These are phyloP conservation scores for Dalechampia spathulata DNA, from an alignment of 441 rosid genomes.

Conservation along the genomic window DNA sequence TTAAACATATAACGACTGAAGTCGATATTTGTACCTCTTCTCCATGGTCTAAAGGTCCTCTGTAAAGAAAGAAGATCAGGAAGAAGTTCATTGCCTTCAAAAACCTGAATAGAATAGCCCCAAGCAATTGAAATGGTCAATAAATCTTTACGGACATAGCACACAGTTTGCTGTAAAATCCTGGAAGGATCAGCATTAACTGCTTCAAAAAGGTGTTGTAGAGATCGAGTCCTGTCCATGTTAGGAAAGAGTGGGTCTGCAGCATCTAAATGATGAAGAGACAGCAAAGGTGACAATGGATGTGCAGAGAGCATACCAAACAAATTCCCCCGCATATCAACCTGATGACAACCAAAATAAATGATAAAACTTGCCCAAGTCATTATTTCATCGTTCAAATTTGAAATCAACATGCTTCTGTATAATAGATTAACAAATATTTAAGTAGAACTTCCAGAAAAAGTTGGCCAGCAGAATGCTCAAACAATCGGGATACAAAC, in stretches of 20 bases:
- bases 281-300: conserved; percentile 66
- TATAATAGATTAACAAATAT: too few relatives aligned
- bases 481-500: too few relatives aligned
- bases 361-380: too few relatives aligned
- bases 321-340: conserved; percentile 80
- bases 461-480: too few relatives aligned
- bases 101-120: conserved; percentile 86
- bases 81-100: conserved; percentile 63
- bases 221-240: conserved; percentile 41
- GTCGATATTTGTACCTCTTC: conserved; percentile 42
- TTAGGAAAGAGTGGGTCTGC: conserved; percentile 72
- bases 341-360: conserved; percentile 29
- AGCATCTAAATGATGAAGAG: conserved; percentile 94
- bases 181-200: conserved; percentile 56
- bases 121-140: conserved; percentile 74
- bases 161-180: conserved; percentile 83
- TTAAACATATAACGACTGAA: conserved; percentile 55
- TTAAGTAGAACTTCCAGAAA: too few relatives aligned
- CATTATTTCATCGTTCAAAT: too few relatives aligned
- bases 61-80: conserved; percentile 65
- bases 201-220: conserved; percentile 51
- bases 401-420: too few relatives aligned
- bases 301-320: conserved; percentile 80
- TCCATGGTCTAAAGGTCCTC: conserved; percentile 76
- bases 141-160: conserved; percentile 49